Evolutionary conservation across 768 basidiomycete genomes (phyloP), one percentile per base, ranked within the genome.

Genomic region (Xerocomus spinulosus): DNA sequence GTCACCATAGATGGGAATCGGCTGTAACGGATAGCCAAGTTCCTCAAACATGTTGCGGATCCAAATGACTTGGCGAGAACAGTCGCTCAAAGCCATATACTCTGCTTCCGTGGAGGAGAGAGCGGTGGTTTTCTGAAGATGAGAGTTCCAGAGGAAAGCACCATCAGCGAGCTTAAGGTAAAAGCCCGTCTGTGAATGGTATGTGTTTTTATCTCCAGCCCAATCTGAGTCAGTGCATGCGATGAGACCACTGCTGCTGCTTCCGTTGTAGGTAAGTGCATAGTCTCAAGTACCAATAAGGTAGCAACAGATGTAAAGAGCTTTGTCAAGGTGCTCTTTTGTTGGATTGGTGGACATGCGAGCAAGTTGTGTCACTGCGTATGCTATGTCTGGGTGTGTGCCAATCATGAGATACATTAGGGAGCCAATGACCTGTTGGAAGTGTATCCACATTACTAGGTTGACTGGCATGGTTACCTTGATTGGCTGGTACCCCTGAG

Each of bases 31-130:
- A 24, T 50, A 52, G 3, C 57, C 54, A 13, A 71, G 46, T n/a
- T 51, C 61, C 8, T 15, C 3, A 8, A 65, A 38, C 1, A 67
- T 38, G 3, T 35, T 6, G 1, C 57, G 42, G 1, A 68, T 44
- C 64, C 65, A 70, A 2, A 70, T n/a, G 0, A 51, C 54, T 43
- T 69, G 54, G 20, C 53, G 39, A 13, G 48, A 43, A 2, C 69
- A 59, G 24, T 72, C 58, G 14, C 60, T 55, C 0, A 63, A 55
- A 4, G 74, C 71, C 35, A 75, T 70, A 53, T 77, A 76, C 54
- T 78, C 74, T 2, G 74, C 70, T 54, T 77, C 71, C 13, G 58
- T 55, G 0, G 63, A 63, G 1, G 67, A 68, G 1, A 60, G 51
- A 10, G 63, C 55, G 10, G 60, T 54, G 7, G 42, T 44, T 26